phyloP scores from a whole-genome alignment of 2,329 filamentous ascomycete species.

The Fusarium sp. region DNA sequence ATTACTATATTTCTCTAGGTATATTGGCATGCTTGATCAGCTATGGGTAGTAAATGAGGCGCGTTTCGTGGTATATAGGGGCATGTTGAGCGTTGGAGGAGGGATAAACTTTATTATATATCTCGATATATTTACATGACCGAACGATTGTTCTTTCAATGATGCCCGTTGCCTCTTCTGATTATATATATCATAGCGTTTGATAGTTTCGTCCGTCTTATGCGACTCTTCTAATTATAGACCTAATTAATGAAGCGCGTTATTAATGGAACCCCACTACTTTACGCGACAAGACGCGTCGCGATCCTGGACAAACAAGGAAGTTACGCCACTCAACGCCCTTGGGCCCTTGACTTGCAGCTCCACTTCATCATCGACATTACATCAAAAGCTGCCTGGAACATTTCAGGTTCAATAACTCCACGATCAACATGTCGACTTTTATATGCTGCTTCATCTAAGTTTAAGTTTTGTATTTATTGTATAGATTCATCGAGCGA shows the following conservation, averaged over 20 bases:
- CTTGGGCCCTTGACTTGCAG: constrained; percentile 15
- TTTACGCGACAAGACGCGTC: constrained; percentile 47
- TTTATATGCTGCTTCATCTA: background rate
- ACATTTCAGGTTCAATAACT: constrained; percentile 1
- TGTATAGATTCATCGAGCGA: background rate
- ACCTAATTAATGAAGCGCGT: background rate
- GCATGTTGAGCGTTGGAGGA: constrained; percentile 11
- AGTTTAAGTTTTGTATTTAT: background rate
- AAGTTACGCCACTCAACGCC: constrained; percentile 39
- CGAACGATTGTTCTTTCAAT: background rate
- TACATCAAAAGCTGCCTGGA: constrained; percentile 17
- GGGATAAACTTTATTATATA: constrained; percentile 20
- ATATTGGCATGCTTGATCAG: constrained; percentile 28
- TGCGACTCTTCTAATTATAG: constrained; percentile 17
- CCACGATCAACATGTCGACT: constrained; percentile 16
- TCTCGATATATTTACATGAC: constrained; percentile 19
- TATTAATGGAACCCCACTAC: constrained; percentile 7
- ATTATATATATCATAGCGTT: background rate
- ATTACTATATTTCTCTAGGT: constrained; percentile 28
- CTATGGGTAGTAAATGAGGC: constrained; percentile 25
- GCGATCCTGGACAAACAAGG: background rate
- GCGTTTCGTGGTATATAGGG: constrained; percentile 25
- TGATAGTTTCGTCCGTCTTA: background rate
- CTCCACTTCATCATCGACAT: constrained; percentile 37
- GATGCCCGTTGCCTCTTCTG: background rate